Percentiles rank a stretch among this genome's conserved stretches.
phyloP scores from a whole-genome alignment of 2,329 filamentous ascomycete species.

The Neophaeococcomyces aloes region DNA sequence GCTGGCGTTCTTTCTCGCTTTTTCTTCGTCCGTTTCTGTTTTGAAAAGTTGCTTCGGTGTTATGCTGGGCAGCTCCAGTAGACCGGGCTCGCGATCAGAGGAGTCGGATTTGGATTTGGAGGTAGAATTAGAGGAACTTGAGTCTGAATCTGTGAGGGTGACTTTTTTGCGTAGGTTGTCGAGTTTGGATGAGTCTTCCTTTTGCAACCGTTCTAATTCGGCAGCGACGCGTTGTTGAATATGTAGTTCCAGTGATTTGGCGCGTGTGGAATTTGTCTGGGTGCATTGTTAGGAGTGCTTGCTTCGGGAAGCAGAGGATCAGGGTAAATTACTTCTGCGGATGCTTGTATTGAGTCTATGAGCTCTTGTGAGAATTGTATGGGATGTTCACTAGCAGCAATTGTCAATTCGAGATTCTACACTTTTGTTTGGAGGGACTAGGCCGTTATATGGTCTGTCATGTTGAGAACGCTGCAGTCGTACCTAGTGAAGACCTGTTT shows the following conservation, averaged over 20 bases:
- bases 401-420: slow-evolving; percentile 17
- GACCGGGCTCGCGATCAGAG: slow-evolving; percentile 7
- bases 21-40: slow-evolving; percentile 13
- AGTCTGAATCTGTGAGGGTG: slow-evolving; percentile 15
- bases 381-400: slow-evolving; percentile 44
- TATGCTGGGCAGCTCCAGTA: slow-evolving; percentile 30
- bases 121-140: slow-evolving; percentile 11
- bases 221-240: slow-evolving; percentile 76
- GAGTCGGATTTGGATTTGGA: slow-evolving; percentile 15
- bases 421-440: slow-evolving; percentile 26
- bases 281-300: not conserved
- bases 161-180: slow-evolving; percentile 56
- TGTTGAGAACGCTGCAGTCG: slow-evolving; percentile 20
- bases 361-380: slow-evolving; percentile 70
- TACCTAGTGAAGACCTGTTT: slow-evolving; percentile 56
- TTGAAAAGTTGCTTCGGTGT: slow-evolving; percentile 32
- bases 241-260: slow-evolving; percentile 72
- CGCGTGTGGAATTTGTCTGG: slow-evolving; percentile 80
- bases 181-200: slow-evolving; percentile 59
- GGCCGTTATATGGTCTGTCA: not conserved
- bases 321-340: slow-evolving; percentile 83
- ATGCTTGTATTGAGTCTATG: slow-evolving; percentile 71
- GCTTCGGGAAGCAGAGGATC: slow-evolving; percentile 6
- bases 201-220: slow-evolving; percentile 71
- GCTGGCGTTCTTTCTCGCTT: slow-evolving; percentile 13